Conservation (phyloP, 805 yeast species). For the Zygoascus flipseniorum region DNA sequence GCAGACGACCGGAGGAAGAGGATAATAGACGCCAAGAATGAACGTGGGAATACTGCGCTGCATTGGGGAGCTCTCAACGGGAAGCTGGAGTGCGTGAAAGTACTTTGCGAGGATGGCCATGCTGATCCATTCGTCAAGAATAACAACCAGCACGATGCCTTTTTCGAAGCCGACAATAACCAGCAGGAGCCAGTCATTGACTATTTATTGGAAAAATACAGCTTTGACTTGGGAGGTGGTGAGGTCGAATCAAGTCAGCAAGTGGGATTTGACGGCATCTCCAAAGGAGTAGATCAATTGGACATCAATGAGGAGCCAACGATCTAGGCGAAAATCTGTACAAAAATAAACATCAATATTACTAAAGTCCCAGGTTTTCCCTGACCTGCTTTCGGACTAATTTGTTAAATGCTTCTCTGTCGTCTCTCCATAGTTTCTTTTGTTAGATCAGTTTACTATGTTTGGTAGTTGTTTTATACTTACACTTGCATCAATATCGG, state of each 20-base stretch:
- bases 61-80: slow-evolving; percentile 97
- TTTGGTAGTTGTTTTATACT: slow-evolving; percentile 5
- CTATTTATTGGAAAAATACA: slow-evolving; percentile 64
- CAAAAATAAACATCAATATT: background rate
- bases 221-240: slow-evolving; percentile 53
- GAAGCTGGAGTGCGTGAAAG: slow-evolving; percentile 58
- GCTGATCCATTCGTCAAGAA: slow-evolving; percentile 82
- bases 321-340: background rate
- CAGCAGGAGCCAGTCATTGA: slow-evolving; percentile 69
- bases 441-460: background rate
- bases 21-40: slow-evolving; percentile 38
- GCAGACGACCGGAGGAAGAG: slow-evolving; percentile 33
- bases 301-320: too few species aligned
- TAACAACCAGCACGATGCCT: slow-evolving; percentile 67
- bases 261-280: background rate
- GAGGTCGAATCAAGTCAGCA: slow-evolving; percentile 9
- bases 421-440: slow-evolving; percentile 82
- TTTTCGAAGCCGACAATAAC: slow-evolving; percentile 81
- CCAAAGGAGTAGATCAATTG: too few species aligned
- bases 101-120: slow-evolving; percentile 58
- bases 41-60: slow-evolving; percentile 84
- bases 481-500: slow-evolving; percentile 61
- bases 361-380: slow-evolving; percentile 58
- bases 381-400: slow-evolving; percentile 62
- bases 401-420: slow-evolving; percentile 56